These are phyloP conservation scores for Fusarium sp. DNA, from an alignment of 2,329 filamentous ascomycete genomes.

Conservation along the genomic window DNA sequence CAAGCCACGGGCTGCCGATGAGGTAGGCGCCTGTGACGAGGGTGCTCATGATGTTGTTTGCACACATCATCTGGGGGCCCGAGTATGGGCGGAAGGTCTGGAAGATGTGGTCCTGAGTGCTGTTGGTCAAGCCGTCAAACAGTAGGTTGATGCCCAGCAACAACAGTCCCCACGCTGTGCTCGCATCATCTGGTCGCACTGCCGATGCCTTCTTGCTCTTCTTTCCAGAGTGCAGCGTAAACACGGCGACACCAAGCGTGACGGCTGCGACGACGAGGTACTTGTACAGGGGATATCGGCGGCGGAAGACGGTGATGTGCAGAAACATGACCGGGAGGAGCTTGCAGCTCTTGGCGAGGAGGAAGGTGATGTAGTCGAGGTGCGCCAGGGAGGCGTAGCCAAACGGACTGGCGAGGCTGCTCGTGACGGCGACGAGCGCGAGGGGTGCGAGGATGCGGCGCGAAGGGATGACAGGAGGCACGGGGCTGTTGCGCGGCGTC, in stretches of 20 bases:
- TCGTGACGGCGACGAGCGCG: slow-evolving; percentile 87
- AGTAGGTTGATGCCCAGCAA: slow-evolving; percentile 91
- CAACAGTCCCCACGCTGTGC: slow-evolving; percentile 84
- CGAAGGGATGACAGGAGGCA: slow-evolving; percentile 83
- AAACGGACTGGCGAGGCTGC: slow-evolving; percentile 92
- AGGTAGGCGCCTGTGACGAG: slow-evolving; percentile 84
- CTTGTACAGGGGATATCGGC: slow-evolving; percentile 94
- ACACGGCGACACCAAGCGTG: slow-evolving; percentile 92
- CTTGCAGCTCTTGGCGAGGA: slow-evolving; percentile 98
- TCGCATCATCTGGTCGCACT: slow-evolving; percentile 64
- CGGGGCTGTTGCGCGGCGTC: slow-evolving; percentile 62
- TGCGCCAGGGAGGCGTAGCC: slow-evolving; percentile 93
- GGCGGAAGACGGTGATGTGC: slow-evolving; percentile 92
- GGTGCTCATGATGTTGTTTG: slow-evolving; percentile 91
- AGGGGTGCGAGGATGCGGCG: slow-evolving; percentile 82
- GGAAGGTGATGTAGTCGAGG: slow-evolving; percentile 98
- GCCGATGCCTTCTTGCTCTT: slow-evolving; percentile 63
- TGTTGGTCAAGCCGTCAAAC: slow-evolving; percentile 96
- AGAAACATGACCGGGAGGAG: slow-evolving; percentile 98
- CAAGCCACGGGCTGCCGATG: slow-evolving; percentile 84
- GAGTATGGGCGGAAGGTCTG: slow-evolving; percentile 82
- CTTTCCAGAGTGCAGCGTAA: slow-evolving; percentile 86
- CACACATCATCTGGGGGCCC: slow-evolving; percentile 99
- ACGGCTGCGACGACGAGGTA: slow-evolving; percentile 94
- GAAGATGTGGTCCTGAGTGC: slow-evolving; percentile 97